Conservation (phyloP, 2,329 filamentous ascomycete genomes). For the Penicillium rolfsii region DNA sequence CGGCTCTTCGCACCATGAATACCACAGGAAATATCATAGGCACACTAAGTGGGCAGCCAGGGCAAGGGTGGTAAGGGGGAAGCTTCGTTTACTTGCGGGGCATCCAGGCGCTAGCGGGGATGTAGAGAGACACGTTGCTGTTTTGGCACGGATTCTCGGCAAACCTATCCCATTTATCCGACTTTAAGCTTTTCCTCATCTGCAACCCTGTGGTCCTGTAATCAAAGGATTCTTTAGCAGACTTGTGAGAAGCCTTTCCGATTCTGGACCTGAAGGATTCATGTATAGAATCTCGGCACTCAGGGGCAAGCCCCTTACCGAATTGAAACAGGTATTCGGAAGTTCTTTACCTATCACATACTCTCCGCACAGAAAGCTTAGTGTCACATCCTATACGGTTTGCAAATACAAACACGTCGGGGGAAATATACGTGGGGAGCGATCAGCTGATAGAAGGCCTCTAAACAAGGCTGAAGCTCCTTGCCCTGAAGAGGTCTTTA, state of each 20-base stretch:
- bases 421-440: no score
- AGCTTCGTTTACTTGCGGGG: not conserved
- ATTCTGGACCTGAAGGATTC: not conserved
- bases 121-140: not conserved
- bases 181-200: slow-evolving; percentile 7
- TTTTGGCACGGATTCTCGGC: not conserved
- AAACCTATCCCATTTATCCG: slow-evolving; percentile 1
- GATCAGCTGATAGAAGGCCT: not conserved
- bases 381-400: not conserved
- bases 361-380: not conserved
- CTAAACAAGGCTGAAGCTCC: not conserved
- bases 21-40: not conserved
- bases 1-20: not conserved
- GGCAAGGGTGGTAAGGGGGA: not conserved
- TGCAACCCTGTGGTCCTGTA: not conserved
- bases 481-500: not conserved
- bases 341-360: not conserved
- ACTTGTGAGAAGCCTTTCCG: not conserved
- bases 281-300: not conserved
- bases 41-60: not conserved
- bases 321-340: not conserved
- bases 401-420: not conserved
- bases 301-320: not conserved
- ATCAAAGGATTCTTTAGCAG: not conserved
- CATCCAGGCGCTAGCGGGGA: not conserved